Base-by-base conservation (phyloP, 306 rosid species). In the Rosa multiflora region DNA sequence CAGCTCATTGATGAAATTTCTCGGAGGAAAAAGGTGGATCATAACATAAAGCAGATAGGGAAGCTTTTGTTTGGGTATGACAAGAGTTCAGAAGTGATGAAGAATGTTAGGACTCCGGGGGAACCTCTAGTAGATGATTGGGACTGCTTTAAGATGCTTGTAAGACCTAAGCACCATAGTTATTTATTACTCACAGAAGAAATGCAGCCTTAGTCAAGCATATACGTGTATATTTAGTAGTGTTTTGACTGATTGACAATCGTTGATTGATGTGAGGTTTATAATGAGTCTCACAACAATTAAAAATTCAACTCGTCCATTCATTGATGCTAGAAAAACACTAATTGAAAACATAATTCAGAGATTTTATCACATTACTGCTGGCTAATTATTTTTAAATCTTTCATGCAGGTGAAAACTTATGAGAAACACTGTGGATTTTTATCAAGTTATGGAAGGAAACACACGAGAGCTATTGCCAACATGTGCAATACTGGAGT, bases 61-160 rank as follows among this genome's bases (percentile, higher is more conserved):
- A 48, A 79, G 59, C 68, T 85, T 76, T 77, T 90, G 76, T 82
- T 90, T 83, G 92, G 93, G 21, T 12, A 71, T 17, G 48, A 62
- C 47, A 81, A 84, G 3, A 83, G 82, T 51, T 43, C 82, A 46
- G 8, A 42, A 15, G 29, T 80, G 64, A 48, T 88, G 75, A 9
- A 56, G 58, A 21, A 72, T 18, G 89, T 87, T 71, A 82, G 92
- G 78, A 79, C 85, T 10, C 20, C 71, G 0, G 93, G 92, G 10
- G 85, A 85, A 6, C 82, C 95, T 40, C 82, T 88, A 12, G 92
- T 90, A 0, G 90, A 90, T 68, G 91, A 90, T 76, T 92, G 95
- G 97, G 79, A 85, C 67, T 89, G 95, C 79, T 73, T 89, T 10
- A 88, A 79, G 82, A 79, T 63, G 64, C 76, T 87, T 53, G 93